These are phyloP conservation scores for Eucalyptus polybractea DNA, from an alignment of 345 rosid genomes.

Conservation along the genomic window DNA sequence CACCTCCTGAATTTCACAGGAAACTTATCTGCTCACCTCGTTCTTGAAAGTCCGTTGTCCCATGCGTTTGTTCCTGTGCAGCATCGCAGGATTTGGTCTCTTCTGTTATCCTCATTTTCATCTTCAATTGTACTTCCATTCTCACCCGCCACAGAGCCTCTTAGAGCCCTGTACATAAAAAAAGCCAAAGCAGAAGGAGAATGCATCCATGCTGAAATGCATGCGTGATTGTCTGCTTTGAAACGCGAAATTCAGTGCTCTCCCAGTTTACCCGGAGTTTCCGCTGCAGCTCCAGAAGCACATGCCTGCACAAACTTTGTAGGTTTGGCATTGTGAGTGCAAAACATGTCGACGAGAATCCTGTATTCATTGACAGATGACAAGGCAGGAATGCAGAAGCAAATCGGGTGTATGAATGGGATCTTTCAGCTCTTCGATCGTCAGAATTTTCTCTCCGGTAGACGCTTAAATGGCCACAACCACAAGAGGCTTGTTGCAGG, in stretches of 20 bases:
- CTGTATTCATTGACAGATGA: slow-evolving; percentile 56
- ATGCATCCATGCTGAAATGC: background rate
- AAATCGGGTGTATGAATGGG: slow-evolving; percentile 86
- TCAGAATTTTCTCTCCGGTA: slow-evolving; percentile 41
- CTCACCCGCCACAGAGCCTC: background rate
- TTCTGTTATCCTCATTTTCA: background rate
- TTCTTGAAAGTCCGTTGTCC: background rate
- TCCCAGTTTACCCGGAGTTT: background rate
- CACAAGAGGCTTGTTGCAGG: slow-evolving; percentile 44
- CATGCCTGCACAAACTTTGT: background rate
- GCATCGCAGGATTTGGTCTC: background rate
- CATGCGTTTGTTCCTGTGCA: background rate
- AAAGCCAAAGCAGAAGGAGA: background rate
- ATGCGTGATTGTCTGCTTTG: background rate
- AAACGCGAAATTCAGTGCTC: background rate
- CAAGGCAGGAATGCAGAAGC: slow-evolving; percentile 58
- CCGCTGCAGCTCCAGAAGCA: background rate
- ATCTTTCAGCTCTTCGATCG: slow-evolving; percentile 72
- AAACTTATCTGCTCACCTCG: background rate
- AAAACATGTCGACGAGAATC: slow-evolving; percentile 57
- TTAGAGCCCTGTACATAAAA: background rate
- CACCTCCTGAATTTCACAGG: background rate
- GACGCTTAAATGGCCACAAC: slow-evolving; percentile 20
- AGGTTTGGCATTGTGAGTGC: background rate
- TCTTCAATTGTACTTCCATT: background rate